Conservation (phyloP, 2,329 filamentous ascomycete genomes). For the Pyrenophora teres region DNA sequence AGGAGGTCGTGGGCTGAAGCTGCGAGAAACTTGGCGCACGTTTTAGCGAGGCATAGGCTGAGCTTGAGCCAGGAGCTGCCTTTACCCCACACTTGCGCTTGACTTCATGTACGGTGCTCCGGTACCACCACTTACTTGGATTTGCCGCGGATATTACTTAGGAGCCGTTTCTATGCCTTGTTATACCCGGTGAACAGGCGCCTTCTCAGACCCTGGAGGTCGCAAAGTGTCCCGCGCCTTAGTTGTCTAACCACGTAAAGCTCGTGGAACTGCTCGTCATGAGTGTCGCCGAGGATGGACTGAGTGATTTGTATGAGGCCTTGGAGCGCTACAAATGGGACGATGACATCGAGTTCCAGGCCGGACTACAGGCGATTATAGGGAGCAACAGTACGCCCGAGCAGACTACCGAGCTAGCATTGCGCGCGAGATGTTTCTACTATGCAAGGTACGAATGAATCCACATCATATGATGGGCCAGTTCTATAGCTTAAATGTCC, state of each 20-base stretch:
- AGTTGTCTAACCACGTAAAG: not conserved
- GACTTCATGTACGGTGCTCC: constrained; percentile 3
- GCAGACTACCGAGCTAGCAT: constrained; percentile 61
- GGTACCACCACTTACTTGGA: not conserved
- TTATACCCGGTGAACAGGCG: not conserved
- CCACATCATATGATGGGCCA: not conserved
- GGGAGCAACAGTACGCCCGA: constrained; percentile 61
- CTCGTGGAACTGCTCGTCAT: constrained; percentile 17
- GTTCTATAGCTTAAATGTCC: not conserved
- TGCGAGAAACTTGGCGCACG: constrained; percentile 25
- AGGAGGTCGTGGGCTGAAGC: constrained; percentile 24
- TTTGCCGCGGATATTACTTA: not conserved
- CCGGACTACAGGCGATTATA: constrained; percentile 68
- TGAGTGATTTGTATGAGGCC: constrained; percentile 58
- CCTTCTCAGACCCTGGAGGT: constrained; percentile 6
- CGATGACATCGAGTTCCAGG: constrained; percentile 70
- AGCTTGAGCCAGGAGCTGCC: constrained; percentile 19
- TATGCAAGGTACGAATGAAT: constrained; percentile 53
- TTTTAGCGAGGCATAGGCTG: constrained; percentile 23
- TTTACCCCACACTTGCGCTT: constrained; percentile 28
- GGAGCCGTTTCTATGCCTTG: constrained; percentile 2
- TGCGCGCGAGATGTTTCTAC: constrained; percentile 73
- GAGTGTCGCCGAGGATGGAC: constrained; percentile 33
- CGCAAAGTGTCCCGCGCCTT: not conserved
- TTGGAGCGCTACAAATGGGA: constrained; percentile 71